Base-by-base conservation (phyloP, 768 basidiomycete species). In the Aureoboletus auriporus region DNA sequence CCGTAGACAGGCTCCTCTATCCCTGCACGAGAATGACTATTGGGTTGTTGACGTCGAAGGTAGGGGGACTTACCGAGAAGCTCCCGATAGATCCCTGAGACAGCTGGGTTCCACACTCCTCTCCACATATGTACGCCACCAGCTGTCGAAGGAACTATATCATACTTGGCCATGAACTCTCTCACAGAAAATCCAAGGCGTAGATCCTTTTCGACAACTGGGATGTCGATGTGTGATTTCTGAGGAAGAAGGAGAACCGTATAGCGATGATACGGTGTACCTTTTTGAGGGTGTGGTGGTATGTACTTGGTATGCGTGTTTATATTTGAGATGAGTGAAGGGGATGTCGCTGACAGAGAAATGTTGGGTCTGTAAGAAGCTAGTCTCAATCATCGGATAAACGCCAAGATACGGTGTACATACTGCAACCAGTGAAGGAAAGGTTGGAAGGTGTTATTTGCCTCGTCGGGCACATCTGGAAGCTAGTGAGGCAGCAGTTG, bases 201-300 rank as follows among this genome's bases (percentile, higher is more conserved):
- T 36, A 75, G 65, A 31, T 68, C 63, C 27, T 65, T 71, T 23
- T 66, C 50, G n/a, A 83, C 56, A 29, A 73, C 61, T 14, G 79
- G 79, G 16, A 81, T 74, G 26, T 76, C 57, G 8, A 70, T 46
- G 1, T 44, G 47, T 60, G 35, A 80, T 63, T 78, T 73, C 57
- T 95, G 92, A 9, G 81, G 83, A 40, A 94, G 75, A 27, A 95
- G 71, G 27, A 95, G 71, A 38, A 86, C 56, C 8, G 82, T 79
- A 66, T 95, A 96, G 52, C 95, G 91, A 69, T 99, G 95, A 68
- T 90, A 93, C 0, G 82, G 81, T 10, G 93, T 86, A 42, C 93
- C 93, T 33, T 79, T 78, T 63, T 92, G 88, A 4, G 95, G 95
- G 56, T 96, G 93, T 5, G 94, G 96, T 6, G 95, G 89, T 54